A percentile compares a stretch with the other conserved stretches of the same genome.
phyloP scores from a whole-genome alignment of 2,329 filamentous ascomycete genomes.

The Cytospora paraplurivora region DNA sequence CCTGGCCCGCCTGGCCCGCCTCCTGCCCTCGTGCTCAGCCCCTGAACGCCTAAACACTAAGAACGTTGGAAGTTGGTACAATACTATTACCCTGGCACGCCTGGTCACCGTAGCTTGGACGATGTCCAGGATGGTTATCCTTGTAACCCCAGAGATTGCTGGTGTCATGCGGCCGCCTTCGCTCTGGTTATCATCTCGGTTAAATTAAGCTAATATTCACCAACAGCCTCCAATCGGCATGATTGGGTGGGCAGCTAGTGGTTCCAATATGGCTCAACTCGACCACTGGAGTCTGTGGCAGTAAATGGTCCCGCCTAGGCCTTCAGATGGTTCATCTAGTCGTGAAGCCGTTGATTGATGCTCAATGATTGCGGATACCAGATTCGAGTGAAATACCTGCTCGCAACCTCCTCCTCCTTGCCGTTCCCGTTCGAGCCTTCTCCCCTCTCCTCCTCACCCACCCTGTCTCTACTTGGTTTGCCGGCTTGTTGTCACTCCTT shows the following conservation, averaged over 20 bases:
- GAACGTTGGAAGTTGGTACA: too few species aligned
- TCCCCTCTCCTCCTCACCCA: conserved; percentile 2
- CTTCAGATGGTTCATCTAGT: background rate
- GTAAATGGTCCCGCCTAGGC: background rate
- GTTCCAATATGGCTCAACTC: background rate
- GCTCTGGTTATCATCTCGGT: conserved; percentile 26
- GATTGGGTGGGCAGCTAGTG: conserved; percentile 13
- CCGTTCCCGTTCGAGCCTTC: background rate
- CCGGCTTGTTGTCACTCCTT: conserved; percentile 25
- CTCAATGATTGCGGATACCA: conserved; percentile 3
- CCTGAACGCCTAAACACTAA: too few species aligned
- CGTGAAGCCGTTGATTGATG: conserved; percentile 5
- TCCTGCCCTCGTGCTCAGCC: too few species aligned
- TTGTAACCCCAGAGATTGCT: background rate
- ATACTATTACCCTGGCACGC: too few species aligned
- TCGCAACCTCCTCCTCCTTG: conserved; percentile 8
- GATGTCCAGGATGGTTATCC: background rate
- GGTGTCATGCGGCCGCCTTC: conserved; percentile 11
- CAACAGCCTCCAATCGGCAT: background rate
- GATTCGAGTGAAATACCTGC: background rate
- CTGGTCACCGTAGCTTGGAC: too few species aligned
- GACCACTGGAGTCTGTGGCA: background rate
- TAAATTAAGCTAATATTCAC: conserved; percentile 23
- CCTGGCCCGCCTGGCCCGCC: too few species aligned
- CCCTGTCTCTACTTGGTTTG: conserved; percentile 4